Conservation (phyloP, 176 grass and related monocot genomes). For the Hordeum marinum region DNA sequence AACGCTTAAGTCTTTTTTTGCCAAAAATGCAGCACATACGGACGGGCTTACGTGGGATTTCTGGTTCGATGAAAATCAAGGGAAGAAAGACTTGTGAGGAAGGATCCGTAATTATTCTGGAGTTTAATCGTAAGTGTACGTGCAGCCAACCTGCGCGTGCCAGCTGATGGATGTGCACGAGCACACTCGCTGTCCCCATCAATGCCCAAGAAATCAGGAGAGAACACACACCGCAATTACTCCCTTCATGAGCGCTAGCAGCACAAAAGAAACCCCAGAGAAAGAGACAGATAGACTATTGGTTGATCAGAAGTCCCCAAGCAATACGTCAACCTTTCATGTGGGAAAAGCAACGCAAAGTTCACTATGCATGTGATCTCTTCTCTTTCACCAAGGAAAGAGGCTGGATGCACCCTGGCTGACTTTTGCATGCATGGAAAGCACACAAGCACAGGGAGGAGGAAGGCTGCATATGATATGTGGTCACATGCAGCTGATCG, state of each 20-base stretch:
- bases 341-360: conserved; percentile 20
- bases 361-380: conserved; percentile 37
- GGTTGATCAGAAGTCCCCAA: neutral
- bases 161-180: neutral
- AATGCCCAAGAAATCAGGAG: conserved; percentile 65
- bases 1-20: no score
- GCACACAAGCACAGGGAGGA: neutral
- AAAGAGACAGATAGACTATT: neutral
- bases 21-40: neutral
- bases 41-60: no score
- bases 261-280: neutral
- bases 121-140: no score
- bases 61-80: no score
- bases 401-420: conserved; percentile 36
- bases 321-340: conserved; percentile 32
- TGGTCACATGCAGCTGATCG: conserved; percentile 40
- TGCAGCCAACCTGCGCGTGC: neutral
- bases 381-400: neutral
- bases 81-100: no score
- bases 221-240: conserved; percentile 27
- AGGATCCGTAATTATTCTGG: no score
- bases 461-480: neutral
- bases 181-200: conserved; percentile 17
- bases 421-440: conserved; percentile 50
- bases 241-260: conserved; percentile 32